A percentile compares a stretch with the other conserved stretches of the same genome.
Evolutionary conservation across 148 eudicot genomes (phyloP).

Genomic region (Camellia lanceoleosa): DNA sequence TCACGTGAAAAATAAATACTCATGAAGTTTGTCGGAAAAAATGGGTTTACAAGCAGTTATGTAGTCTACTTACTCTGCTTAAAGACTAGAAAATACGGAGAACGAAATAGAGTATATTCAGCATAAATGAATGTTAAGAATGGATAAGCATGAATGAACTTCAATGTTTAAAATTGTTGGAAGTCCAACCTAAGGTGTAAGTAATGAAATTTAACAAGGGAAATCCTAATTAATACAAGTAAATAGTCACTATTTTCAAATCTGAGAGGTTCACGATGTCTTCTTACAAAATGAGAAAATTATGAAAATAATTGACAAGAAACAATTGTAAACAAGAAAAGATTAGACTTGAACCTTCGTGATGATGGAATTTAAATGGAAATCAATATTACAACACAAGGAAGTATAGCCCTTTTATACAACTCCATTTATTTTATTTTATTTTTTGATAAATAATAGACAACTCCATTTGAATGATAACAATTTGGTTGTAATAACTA

Average conservation of each 20-base stretch:
- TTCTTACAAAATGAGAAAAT: no score
- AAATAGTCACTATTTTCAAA: background rate
- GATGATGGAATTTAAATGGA: no score
- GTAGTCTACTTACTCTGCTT: background rate
- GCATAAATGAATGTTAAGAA: background rate
- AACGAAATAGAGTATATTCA: background rate
- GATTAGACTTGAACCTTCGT: no score
- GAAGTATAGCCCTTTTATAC: no score
- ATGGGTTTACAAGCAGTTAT: background rate
- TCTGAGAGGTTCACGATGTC: background rate
- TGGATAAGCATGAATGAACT: background rate
- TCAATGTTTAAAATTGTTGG: background rate
- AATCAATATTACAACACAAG: no score
- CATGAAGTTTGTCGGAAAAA: background rate
- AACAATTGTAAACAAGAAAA: no score
- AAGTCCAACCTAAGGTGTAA: background rate
- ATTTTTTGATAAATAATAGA: no score
- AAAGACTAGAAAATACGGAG: background rate
- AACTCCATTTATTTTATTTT: no score
- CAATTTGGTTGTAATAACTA: no score
- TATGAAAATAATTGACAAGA: no score
- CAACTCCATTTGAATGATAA: no score
- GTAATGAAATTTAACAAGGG: background rate
- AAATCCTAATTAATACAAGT: background rate
- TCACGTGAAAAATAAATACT: conserved; percentile 15